These are phyloP conservation scores for Podila clonocystis DNA, from an alignment of 192 early-diverging fungal species.

Conservation along the genomic window DNA sequence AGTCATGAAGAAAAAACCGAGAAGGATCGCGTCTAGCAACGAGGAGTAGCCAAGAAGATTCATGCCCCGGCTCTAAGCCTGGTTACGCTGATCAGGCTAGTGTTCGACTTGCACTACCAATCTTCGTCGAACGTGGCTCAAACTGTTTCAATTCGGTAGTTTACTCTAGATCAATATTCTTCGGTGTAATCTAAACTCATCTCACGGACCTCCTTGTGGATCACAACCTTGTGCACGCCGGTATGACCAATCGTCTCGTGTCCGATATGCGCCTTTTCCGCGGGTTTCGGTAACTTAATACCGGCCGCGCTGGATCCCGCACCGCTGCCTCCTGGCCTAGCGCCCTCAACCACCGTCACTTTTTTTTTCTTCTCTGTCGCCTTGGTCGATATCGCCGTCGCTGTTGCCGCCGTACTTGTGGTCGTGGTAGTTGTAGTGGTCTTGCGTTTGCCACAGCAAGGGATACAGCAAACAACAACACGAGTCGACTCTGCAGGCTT, in stretches of 20 bases:
- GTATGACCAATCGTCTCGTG: conserved; percentile 50
- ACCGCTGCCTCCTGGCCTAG: neutral
- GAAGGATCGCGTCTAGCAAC: too few species aligned
- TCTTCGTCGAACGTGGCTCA: too few species aligned
- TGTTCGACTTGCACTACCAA: too few species aligned
- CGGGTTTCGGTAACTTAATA: neutral
- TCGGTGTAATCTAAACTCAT: conserved; percentile 16
- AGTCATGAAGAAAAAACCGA: too few species aligned
- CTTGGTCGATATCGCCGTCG: neutral
- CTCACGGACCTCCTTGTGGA: conserved; percentile 34
- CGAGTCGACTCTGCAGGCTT: too few species aligned
- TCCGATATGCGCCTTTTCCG: conserved; percentile 11
- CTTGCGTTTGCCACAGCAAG: neutral
- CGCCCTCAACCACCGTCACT: neutral
- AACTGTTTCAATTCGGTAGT: too few species aligned
- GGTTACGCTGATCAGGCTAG: too few species aligned
- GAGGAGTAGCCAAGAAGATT: too few species aligned
- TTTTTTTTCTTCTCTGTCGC: neutral
- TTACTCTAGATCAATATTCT: neutral
- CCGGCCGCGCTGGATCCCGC: neutral
- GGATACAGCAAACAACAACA: neutral
- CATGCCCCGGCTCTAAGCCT: too few species aligned
- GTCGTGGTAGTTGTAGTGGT: neutral
- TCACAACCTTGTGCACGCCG: conserved; percentile 39
- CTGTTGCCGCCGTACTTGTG: neutral